Evolutionary conservation across 352 stramenopile species (phyloP).

Genomic region (Blastocystis sp.): DNA sequence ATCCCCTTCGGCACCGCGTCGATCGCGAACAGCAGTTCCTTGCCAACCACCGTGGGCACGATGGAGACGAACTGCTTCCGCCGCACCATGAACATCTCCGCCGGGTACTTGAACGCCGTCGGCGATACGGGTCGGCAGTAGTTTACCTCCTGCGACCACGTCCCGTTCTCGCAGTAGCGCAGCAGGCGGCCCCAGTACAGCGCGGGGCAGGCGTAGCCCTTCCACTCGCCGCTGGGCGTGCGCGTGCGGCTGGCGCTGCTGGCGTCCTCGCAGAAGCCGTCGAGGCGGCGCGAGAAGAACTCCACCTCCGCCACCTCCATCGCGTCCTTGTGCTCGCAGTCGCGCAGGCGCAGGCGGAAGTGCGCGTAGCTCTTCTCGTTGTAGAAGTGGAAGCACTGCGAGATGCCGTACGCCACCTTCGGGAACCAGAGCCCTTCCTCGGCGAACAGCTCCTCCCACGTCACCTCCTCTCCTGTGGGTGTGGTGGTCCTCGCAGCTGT

Average conservation of each 20-base stretch:
- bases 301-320: slow-evolving; percentile 55
- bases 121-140: slow-evolving; percentile 1
- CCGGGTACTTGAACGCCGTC: slow-evolving; percentile 6
- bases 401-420: slow-evolving; percentile 26
- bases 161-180: slow-evolving; percentile 26
- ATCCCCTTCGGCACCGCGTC: slow-evolving; percentile 6
- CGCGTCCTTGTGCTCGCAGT: slow-evolving; percentile 11
- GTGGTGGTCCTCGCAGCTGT: too few species aligned
- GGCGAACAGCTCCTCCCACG: slow-evolving; percentile 3
- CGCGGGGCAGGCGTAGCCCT: background rate
- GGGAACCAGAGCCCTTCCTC: slow-evolving; percentile 1
- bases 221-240: slow-evolving; percentile 43
- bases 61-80: background rate
- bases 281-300: slow-evolving; percentile 2
- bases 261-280: slow-evolving; percentile 50
- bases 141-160: slow-evolving; percentile 14
- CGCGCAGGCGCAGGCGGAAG: slow-evolving; percentile 12
- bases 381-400: slow-evolving; percentile 11
- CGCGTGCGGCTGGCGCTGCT: background rate
- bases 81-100: slow-evolving; percentile 8
- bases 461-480: background rate
- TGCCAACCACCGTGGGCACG: slow-evolving; percentile 7
- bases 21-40: slow-evolving; percentile 14
- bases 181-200: slow-evolving; percentile 26
- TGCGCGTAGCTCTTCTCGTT: slow-evolving; percentile 1